Evolutionary conservation across 148 eudicot species (phyloP).

Genomic region (Hydrangea macrophylla): DNA sequence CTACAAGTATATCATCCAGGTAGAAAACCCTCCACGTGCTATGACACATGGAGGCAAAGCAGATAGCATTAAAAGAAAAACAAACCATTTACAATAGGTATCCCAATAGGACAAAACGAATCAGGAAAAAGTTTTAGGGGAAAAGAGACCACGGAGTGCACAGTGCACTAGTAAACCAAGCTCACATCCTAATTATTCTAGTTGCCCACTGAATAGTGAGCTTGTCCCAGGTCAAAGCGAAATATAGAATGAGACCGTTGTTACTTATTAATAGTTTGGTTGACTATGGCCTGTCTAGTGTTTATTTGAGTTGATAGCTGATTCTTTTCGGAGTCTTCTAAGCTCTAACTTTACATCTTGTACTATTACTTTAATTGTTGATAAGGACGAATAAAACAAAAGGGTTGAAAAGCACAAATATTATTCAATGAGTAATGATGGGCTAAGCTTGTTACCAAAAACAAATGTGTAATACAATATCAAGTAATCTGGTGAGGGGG

Average conservation of each 20-base stretch:
- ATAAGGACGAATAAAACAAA: background rate
- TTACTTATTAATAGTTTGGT: background rate
- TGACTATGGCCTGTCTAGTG: background rate
- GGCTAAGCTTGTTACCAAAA: too few relatives aligned
- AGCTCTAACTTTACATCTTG: background rate
- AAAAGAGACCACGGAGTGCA: background rate
- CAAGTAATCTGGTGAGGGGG: too few relatives aligned
- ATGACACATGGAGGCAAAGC: background rate
- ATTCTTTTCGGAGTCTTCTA: background rate
- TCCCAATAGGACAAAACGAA: background rate
- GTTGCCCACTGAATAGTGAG: background rate
- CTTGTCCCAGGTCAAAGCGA: background rate
- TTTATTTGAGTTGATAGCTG: background rate
- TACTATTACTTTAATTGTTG: background rate
- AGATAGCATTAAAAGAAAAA: background rate
- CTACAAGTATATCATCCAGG: background rate
- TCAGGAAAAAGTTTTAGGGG: background rate
- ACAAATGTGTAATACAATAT: too few relatives aligned
- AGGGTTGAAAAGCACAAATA: background rate
- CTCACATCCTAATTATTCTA: background rate
- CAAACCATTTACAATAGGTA: background rate
- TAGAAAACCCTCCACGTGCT: background rate
- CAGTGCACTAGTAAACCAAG: background rate
- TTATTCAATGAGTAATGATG: background rate
- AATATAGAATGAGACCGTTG: background rate